Evolutionary conservation across 2,329 filamentous ascomycete genomes (phyloP).

Genomic region (Aquanectria penicillioides): DNA sequence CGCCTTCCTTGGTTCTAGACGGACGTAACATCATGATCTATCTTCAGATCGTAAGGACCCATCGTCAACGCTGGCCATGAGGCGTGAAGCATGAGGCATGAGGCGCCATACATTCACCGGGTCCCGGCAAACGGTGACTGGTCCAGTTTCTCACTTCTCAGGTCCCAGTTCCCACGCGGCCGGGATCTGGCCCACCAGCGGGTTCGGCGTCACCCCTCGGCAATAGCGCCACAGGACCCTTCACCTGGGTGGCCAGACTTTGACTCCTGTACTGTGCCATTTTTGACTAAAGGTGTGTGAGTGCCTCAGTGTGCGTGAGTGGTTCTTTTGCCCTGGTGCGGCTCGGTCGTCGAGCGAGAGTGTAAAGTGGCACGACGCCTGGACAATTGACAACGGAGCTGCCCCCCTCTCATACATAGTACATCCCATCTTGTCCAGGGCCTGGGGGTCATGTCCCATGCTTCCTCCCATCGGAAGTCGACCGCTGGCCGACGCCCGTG

Average conservation of each 20-base stretch:
- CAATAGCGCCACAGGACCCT: conserved; percentile 1
- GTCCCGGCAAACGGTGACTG: conserved; percentile 8
- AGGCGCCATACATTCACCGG: conserved; percentile 13
- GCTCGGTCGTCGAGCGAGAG: conserved; percentile 8
- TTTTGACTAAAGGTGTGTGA: conserved; percentile 4
- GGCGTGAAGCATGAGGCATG: conserved; percentile 7
- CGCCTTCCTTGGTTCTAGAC: too few species aligned
- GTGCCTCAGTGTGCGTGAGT: not conserved
- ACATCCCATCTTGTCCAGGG: not conserved
- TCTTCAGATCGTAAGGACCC: not conserved
- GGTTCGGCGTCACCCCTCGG: conserved; percentile 22
- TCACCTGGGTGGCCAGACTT: conserved; percentile 10
- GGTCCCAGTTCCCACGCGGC: conserved; percentile 22
- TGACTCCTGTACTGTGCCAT: conserved; percentile 7
- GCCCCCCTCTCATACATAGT: not conserved
- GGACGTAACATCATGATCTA: not conserved
- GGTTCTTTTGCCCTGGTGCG: not conserved
- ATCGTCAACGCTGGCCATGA: conserved; percentile 6
- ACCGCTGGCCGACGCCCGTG: conserved; percentile 13
- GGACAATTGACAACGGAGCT: conserved; percentile 4
- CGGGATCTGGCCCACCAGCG: conserved; percentile 25
- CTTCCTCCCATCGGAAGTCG: conserved; percentile 6
- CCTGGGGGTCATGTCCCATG: not conserved
- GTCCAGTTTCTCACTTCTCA: conserved; percentile 4
- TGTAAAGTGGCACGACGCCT: conserved; percentile 22